Evolutionary conservation across 2,329 filamentous ascomycete species (phyloP).

Genomic region (Exserohilum rostratum): DNA sequence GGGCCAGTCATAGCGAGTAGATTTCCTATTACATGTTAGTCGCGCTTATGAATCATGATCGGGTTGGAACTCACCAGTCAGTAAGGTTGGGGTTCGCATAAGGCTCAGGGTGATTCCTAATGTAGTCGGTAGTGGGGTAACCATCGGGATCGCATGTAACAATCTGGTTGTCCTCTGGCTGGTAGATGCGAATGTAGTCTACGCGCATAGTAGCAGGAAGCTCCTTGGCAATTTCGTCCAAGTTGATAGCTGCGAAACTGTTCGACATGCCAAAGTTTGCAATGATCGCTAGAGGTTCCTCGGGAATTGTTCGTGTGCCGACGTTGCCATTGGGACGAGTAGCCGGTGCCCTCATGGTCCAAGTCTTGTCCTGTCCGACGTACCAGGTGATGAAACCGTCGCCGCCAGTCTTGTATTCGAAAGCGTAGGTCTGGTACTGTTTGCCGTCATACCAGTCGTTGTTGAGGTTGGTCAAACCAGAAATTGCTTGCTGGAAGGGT

Average conservation of each 20-base stretch:
- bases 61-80: constrained; percentile 58
- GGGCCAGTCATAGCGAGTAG: constrained; percentile 64
- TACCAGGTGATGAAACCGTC: constrained; percentile 71
- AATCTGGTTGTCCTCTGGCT: constrained; percentile 63
- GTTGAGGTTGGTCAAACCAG: constrained; percentile 60
- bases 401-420: constrained; percentile 62
- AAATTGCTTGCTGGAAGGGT: constrained; percentile 62
- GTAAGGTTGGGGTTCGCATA: constrained; percentile 71
- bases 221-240: constrained; percentile 58
- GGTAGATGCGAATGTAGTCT: constrained; percentile 74
- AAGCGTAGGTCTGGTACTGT: constrained; percentile 62
- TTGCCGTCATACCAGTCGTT: constrained; percentile 64
- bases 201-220: constrained; percentile 70
- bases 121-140: constrained; percentile 72
- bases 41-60: background rate
- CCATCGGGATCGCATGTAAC: constrained; percentile 72
- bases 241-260: constrained; percentile 67
- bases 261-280: constrained; percentile 74
- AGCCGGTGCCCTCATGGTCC: constrained; percentile 65
- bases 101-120: constrained; percentile 64
- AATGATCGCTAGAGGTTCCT: constrained; percentile 71
- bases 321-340: constrained; percentile 73
- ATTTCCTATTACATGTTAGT: constrained; percentile 43
- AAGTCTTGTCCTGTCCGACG: constrained; percentile 68
- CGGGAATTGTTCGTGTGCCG: constrained; percentile 67